Percentiles rank a stretch among this genome's conserved stretches.
Evolutionary conservation across 352 stramenopile species (phyloP).

Genomic region (Pythium rhizo-oryzae): DNA sequence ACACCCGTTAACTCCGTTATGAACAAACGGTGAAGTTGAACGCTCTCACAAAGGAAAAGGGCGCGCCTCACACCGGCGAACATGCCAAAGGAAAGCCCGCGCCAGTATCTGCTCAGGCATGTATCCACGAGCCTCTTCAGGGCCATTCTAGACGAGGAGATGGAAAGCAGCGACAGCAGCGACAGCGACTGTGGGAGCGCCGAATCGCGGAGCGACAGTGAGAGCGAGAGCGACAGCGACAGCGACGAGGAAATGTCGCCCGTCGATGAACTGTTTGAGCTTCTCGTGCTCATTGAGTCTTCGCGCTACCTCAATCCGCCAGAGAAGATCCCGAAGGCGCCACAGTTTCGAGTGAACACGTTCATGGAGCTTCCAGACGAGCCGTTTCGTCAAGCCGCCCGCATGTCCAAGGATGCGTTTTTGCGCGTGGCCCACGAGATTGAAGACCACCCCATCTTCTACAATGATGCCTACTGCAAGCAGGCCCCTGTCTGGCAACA

Average conservation of each 20-base stretch:
- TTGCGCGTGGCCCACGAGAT: background rate
- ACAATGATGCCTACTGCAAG: background rate
- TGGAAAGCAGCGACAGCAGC: too few species aligned
- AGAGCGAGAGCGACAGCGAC: background rate
- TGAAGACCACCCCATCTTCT: background rate
- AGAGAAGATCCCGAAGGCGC: background rate
- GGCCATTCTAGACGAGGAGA: too few species aligned
- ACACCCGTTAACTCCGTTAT: too few species aligned
- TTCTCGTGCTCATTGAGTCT: background rate
- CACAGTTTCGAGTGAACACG: background rate
- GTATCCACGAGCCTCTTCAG: too few species aligned
- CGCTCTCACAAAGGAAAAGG: too few species aligned
- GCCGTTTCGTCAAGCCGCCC: background rate
- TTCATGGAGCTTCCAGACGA: background rate
- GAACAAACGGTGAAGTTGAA: too few species aligned
- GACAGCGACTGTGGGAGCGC: background rate
- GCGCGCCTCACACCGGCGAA: too few species aligned
- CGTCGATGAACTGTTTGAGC: background rate
- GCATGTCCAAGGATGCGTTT: background rate
- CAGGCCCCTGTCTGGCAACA: background rate
- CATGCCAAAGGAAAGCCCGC: too few species aligned
- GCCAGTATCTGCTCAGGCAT: too few species aligned
- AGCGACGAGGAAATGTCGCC: background rate
- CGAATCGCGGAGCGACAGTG: background rate
- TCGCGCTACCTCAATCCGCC: background rate